These are phyloP conservation scores for Sisymbrium altissimum DNA, from an alignment of 345 rosid genomes.

Conservation along the genomic window DNA sequence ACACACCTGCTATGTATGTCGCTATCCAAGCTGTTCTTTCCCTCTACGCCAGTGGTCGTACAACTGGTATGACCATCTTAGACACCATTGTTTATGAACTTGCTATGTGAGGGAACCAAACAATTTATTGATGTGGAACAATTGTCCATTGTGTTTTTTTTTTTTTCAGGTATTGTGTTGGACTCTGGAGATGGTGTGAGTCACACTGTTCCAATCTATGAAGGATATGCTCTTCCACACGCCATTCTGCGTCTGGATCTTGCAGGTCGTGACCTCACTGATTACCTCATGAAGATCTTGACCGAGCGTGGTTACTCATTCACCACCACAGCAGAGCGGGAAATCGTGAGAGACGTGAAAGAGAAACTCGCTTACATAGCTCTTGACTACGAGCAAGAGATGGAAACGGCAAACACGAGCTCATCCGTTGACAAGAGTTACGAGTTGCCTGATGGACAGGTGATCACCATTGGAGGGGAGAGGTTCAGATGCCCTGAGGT, in stretches of 20 bases:
- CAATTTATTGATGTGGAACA: background rate
- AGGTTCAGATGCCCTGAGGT: slow-evolving; percentile 41
- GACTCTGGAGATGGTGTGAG: slow-evolving; percentile 60
- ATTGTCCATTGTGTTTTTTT: background rate
- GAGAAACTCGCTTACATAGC: slow-evolving; percentile 42
- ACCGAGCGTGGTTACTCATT: slow-evolving; percentile 40
- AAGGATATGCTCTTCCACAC: slow-evolving; percentile 59
- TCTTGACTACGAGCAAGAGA: slow-evolving; percentile 42
- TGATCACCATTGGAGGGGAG: slow-evolving; percentile 41
- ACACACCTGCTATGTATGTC: slow-evolving; percentile 50
- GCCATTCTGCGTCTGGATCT: slow-evolving; percentile 59
- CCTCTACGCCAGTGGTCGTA: slow-evolving; percentile 56
- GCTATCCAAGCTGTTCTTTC: slow-evolving; percentile 51
- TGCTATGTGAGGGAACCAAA: background rate
- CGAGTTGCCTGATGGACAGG: slow-evolving; percentile 50
- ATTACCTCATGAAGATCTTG: slow-evolving; percentile 54
- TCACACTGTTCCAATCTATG: slow-evolving; percentile 56
- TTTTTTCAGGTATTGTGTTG: slow-evolving; percentile 45
- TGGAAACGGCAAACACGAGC: slow-evolving; percentile 34
- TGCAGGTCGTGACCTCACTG: slow-evolving; percentile 58
- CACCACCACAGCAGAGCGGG: slow-evolving; percentile 43
- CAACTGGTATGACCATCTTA: slow-evolving; percentile 39
- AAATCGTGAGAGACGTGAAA: slow-evolving; percentile 46
- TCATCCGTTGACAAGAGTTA: slow-evolving; percentile 38
- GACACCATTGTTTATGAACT: background rate